phyloP scores from a whole-genome alignment of 148 eudicot genomes.

The Chenopodium suecicum region DNA sequence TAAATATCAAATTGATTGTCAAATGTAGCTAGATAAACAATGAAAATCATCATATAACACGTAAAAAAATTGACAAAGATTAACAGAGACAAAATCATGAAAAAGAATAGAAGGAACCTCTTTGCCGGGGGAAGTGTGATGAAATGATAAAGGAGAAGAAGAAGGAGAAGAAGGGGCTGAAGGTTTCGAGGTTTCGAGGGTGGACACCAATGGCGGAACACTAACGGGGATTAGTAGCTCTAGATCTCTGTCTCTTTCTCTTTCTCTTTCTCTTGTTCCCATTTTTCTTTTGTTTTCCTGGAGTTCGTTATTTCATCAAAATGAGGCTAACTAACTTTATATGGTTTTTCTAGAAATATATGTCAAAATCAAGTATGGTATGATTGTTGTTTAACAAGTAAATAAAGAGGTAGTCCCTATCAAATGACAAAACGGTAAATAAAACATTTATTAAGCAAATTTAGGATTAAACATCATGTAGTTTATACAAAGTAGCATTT shows the following conservation, averaged over 20 bases:
- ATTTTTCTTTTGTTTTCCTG: slow-evolving; percentile 11
- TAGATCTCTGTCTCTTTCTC: slow-evolving; percentile 41
- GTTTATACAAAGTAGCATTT: too few species aligned
- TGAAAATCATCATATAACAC: too few species aligned
- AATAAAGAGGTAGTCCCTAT: too few species aligned
- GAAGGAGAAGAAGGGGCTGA: slow-evolving; percentile 37
- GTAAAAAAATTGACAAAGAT: background rate
- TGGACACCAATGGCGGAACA: slow-evolving; percentile 24
- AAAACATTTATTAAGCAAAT: too few species aligned
- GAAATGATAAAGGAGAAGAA: slow-evolving; percentile 20
- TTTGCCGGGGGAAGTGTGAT: slow-evolving; percentile 28
- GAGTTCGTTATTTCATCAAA: background rate
- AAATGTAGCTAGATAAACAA: too few species aligned
- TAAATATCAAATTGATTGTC: background rate
- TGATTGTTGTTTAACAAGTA: too few species aligned
- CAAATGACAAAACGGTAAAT: too few species aligned
- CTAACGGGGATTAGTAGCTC: slow-evolving; percentile 50
- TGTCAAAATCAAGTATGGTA: too few species aligned
- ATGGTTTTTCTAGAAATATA: too few species aligned
- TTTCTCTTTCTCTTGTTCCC: slow-evolving; percentile 38
- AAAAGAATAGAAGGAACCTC: slow-evolving; percentile 32
- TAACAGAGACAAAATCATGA: background rate
- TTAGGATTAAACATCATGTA: too few species aligned
- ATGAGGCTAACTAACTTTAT: background rate
- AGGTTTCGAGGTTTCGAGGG: slow-evolving; percentile 34